A percentile compares a stretch with the other conserved stretches of the same genome.
These are phyloP conservation scores for Saccharomycopsis sp. DNA, from an alignment of 805 yeast genomes.

Conservation along the genomic window DNA sequence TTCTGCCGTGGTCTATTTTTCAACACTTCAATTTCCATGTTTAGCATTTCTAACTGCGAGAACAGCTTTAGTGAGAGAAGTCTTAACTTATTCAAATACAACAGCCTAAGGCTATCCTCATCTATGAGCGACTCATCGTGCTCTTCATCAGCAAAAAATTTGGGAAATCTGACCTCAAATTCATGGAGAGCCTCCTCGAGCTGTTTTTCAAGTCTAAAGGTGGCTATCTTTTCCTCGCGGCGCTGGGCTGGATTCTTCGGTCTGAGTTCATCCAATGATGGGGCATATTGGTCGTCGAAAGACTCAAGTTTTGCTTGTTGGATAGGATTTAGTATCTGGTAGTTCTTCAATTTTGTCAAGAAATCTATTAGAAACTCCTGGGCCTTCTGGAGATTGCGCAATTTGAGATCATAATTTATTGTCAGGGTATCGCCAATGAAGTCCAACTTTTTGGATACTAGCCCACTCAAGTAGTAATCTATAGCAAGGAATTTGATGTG, in stretches of 20 bases:
- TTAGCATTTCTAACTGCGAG: constrained; percentile 46
- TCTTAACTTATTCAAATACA: constrained; percentile 50
- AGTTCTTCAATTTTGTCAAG: constrained; percentile 38
- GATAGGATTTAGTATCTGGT: constrained; percentile 34
- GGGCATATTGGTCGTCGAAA: constrained; percentile 32
- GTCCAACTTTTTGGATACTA: constrained; percentile 28
- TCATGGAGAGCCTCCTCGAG: constrained; percentile 38
- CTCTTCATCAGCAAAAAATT: constrained; percentile 28
- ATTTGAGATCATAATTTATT: constrained; percentile 21
- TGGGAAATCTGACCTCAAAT: constrained; percentile 32
- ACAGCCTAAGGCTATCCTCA: constrained; percentile 55
- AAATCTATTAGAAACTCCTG: constrained; percentile 40
- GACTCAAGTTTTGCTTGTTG: constrained; percentile 35
- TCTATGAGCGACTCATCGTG: constrained; percentile 35
- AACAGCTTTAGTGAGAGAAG: constrained; percentile 49
- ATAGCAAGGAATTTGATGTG: constrained; percentile 55
- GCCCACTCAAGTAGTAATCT: constrained; percentile 50
- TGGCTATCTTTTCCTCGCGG: constrained; percentile 68
- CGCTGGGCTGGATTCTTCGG: constrained; percentile 36
- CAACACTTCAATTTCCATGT: constrained; percentile 65
- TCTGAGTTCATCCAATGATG: constrained; percentile 30
- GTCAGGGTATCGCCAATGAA: constrained; percentile 2
- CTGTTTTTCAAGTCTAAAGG: constrained; percentile 53
- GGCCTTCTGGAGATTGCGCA: constrained; percentile 34
- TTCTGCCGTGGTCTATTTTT: constrained; percentile 32